Evolutionary conservation across 495 filamentous ascomycete species (phyloP).

Genomic region (Cercophora scortea): DNA sequence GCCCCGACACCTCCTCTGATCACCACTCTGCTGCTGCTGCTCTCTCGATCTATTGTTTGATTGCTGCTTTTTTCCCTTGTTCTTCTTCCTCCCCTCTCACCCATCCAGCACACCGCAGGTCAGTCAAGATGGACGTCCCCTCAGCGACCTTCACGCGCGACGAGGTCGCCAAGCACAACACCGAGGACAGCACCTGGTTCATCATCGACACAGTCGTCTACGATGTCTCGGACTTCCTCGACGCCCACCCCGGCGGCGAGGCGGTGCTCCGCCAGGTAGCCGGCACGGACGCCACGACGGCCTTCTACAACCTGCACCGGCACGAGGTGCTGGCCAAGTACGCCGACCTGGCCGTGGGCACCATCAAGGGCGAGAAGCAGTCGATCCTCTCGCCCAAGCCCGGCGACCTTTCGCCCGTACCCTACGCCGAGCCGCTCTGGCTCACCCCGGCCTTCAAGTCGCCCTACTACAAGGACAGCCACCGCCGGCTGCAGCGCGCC

Average conservation of each 20-base stretch:
- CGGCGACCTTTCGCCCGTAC: conserved; percentile 66
- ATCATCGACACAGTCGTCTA: conserved; percentile 89
- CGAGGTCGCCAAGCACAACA: conserved; percentile 76
- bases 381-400: conserved; percentile 62
- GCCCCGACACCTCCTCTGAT: too few species aligned
- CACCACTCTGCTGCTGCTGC: too few species aligned
- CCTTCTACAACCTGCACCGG: conserved; percentile 90
- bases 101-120: too few species aligned
- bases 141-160: conserved; percentile 58
- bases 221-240: conserved; percentile 85
- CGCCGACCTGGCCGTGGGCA: conserved; percentile 65
- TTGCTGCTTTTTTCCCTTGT: too few species aligned
- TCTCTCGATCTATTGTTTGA: too few species aligned
- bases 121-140: conserved; percentile 14
- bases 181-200: conserved; percentile 67
- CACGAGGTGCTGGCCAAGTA: conserved; percentile 84
- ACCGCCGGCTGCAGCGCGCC: conserved; percentile 61
- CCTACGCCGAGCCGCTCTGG: conserved; percentile 79
- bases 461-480: conserved; percentile 76
- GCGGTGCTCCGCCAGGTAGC: conserved; percentile 78
- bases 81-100: too few species aligned
- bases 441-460: conserved; percentile 69
- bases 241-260: conserved; percentile 83
- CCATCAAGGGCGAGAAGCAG: conserved; percentile 64
- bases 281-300: conserved; percentile 75